phyloP scores from a whole-genome alignment of 352 stramenopile genomes.

The Hyphochytrium catenoides region DNA sequence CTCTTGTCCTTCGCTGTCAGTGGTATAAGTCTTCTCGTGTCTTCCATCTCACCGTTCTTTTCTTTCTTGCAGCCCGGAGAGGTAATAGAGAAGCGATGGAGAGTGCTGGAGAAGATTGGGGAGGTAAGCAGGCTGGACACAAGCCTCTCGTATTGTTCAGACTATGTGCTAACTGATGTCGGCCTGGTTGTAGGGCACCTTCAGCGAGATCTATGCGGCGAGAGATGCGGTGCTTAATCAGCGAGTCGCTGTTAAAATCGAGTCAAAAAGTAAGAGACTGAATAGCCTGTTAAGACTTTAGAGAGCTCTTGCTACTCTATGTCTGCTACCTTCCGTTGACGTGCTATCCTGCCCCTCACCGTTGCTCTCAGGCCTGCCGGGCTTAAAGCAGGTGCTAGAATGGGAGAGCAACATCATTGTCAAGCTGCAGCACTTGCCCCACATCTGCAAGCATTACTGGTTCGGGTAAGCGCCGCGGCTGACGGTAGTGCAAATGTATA shows the following conservation, averaged over 20 bases:
- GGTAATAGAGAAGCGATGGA: constrained; percentile 49
- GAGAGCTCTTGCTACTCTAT: too few relatives aligned
- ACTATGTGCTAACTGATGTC: constrained; percentile 1
- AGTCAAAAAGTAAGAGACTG: constrained; percentile 45
- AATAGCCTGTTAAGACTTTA: too few relatives aligned
- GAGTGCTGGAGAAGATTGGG: constrained; percentile 60
- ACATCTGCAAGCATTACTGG: constrained; percentile 57
- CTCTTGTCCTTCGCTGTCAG: too few relatives aligned
- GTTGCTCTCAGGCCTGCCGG: too few relatives aligned
- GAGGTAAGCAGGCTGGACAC: constrained; percentile 18
- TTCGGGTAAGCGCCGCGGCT: constrained; percentile 28
- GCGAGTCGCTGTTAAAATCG: constrained; percentile 57
- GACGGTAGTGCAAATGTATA: too few relatives aligned
- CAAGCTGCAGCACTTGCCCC: constrained; percentile 33
- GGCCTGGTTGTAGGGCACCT: constrained; percentile 45
- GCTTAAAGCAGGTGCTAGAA: constrained; percentile 63
- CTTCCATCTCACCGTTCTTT: too few relatives aligned
- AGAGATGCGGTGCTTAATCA: constrained; percentile 30
- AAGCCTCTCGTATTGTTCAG: constrained; percentile 1
- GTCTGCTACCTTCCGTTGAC: too few relatives aligned
- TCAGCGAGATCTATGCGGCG: constrained; percentile 65
- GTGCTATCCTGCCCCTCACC: too few relatives aligned
- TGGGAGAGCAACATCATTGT: constrained; percentile 65
- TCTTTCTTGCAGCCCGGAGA: constrained; percentile 25
- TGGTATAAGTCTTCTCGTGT: too few relatives aligned